Evolutionary conservation across 148 eudicot species (phyloP).

Genomic region (Rhododendron simsii): DNA sequence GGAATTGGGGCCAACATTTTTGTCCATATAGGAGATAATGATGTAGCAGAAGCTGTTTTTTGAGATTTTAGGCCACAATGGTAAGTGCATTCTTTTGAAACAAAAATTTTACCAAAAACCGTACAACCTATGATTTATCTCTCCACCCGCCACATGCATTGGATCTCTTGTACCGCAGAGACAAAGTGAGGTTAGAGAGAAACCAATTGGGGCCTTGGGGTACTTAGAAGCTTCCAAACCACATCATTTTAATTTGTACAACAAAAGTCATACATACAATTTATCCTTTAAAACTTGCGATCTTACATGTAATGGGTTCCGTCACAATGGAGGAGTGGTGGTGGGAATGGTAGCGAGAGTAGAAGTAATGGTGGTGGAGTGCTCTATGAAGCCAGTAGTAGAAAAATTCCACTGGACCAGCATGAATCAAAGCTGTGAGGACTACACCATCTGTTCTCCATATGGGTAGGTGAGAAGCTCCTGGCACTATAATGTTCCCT

Average conservation of each 20-base stretch:
- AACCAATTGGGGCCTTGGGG: background rate
- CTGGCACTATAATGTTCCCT: background rate
- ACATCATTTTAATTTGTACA: background rate
- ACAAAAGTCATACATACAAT: background rate
- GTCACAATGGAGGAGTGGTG: slow-evolving; percentile 62
- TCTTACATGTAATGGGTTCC: slow-evolving; percentile 43
- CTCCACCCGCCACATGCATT: background rate
- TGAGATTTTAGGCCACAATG: background rate
- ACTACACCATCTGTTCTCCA: slow-evolving; percentile 60
- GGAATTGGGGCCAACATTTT: background rate
- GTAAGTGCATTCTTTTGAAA: background rate
- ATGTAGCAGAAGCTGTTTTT: background rate
- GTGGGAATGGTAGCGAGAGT: slow-evolving; percentile 60
- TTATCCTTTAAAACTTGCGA: background rate
- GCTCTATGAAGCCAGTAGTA: slow-evolving; percentile 64
- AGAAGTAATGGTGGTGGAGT: slow-evolving; percentile 55
- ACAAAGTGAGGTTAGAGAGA: background rate
- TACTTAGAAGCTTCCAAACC: background rate
- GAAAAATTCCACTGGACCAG: slow-evolving; percentile 56
- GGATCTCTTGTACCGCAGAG: background rate
- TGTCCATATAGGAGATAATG: background rate
- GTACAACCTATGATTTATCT: background rate
- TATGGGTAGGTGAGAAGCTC: slow-evolving; percentile 32
- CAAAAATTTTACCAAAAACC: background rate
- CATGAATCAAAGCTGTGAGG: slow-evolving; percentile 32